phyloP scores from a whole-genome alignment of 139 green algal genomes.

The Chlamydomonas eustigma region DNA sequence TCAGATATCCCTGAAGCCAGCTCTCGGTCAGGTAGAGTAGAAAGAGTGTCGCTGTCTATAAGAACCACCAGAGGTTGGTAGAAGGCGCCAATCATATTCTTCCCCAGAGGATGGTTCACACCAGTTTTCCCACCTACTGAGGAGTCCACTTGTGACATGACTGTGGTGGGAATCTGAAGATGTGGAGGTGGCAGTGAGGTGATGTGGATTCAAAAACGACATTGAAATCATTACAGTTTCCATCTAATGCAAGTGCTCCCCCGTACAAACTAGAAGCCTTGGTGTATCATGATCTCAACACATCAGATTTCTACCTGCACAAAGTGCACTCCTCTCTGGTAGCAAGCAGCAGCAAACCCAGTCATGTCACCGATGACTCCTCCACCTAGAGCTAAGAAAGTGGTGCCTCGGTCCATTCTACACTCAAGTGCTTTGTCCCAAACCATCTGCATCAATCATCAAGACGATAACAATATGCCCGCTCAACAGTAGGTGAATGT shows the following conservation, averaged over 20 bases:
- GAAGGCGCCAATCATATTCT: slow-evolving; percentile 99
- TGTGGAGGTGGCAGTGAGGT: background rate
- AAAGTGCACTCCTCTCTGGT: slow-evolving; percentile 96
- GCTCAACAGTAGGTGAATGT: too few relatives aligned
- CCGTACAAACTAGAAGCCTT: too few relatives aligned
- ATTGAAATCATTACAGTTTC: too few relatives aligned
- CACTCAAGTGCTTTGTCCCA: slow-evolving; percentile 76
- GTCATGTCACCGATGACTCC: slow-evolving; percentile 98
- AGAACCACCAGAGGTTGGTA: slow-evolving; percentile 80
- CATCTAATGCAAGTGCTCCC: too few relatives aligned
- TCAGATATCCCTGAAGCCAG: slow-evolving; percentile 89
- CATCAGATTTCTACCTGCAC: slow-evolving; percentile 88
- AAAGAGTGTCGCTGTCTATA: slow-evolving; percentile 86
- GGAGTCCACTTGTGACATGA: slow-evolving; percentile 97
- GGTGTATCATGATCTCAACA: too few relatives aligned
- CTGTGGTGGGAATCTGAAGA: slow-evolving; percentile 86
- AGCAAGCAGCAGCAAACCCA: slow-evolving; percentile 92
- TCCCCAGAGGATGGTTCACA: slow-evolving; percentile 97
- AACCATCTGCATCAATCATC: slow-evolving; percentile 47
- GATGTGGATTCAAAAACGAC: too few relatives aligned
- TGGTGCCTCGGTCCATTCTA: slow-evolving; percentile 83
- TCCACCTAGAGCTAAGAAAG: slow-evolving; percentile 93
- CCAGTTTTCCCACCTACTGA: slow-evolving; percentile 97
- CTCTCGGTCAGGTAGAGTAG: slow-evolving; percentile 89
- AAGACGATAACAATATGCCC: too few relatives aligned